Evolutionary conservation across 345 rosid genomes (phyloP).

Genomic region (Eutrema yunnanense): DNA sequence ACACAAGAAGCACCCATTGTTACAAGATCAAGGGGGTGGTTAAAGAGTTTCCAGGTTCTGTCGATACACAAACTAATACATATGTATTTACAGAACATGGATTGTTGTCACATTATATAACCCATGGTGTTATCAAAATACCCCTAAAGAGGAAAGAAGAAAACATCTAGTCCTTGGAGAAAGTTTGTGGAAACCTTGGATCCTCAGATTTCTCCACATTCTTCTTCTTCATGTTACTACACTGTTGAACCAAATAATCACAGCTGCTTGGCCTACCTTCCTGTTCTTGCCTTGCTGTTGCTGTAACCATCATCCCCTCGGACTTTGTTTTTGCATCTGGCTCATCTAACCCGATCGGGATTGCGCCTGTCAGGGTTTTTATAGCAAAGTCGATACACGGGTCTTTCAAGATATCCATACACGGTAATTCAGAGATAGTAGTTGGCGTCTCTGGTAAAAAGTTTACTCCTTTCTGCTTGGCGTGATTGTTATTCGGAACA

Average conservation of each 20-base stretch:
- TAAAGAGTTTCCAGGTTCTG: slow-evolving; percentile 6
- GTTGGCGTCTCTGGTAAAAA: slow-evolving; percentile 1
- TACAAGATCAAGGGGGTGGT: not conserved
- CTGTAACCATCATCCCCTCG: not conserved
- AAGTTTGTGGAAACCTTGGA: slow-evolving; percentile 1
- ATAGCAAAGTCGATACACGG: slow-evolving; percentile 96
- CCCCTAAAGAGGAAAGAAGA: not conserved
- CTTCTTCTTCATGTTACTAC: slow-evolving; percentile 13
- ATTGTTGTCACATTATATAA: not conserved
- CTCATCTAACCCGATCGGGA: slow-evolving; percentile 52
- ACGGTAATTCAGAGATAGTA: slow-evolving; percentile 29
- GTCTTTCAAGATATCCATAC: slow-evolving; percentile 61
- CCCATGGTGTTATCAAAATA: not conserved
- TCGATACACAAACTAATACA: slow-evolving; percentile 5
- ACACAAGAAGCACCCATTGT: not conserved
- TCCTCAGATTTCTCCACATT: not conserved
- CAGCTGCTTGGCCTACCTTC: not conserved
- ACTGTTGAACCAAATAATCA: slow-evolving; percentile 8
- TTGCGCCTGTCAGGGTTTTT: slow-evolving; percentile 75
- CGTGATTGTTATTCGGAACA: slow-evolving; percentile 29
- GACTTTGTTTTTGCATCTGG: not conserved
- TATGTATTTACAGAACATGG: slow-evolving; percentile 19
- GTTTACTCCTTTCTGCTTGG: slow-evolving; percentile 16
- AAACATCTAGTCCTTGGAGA: not conserved
- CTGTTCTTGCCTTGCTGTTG: not conserved